Base-by-base conservation (phyloP, 202 grass and related monocot genomes). In the Schoenoplectus triqueter region DNA sequence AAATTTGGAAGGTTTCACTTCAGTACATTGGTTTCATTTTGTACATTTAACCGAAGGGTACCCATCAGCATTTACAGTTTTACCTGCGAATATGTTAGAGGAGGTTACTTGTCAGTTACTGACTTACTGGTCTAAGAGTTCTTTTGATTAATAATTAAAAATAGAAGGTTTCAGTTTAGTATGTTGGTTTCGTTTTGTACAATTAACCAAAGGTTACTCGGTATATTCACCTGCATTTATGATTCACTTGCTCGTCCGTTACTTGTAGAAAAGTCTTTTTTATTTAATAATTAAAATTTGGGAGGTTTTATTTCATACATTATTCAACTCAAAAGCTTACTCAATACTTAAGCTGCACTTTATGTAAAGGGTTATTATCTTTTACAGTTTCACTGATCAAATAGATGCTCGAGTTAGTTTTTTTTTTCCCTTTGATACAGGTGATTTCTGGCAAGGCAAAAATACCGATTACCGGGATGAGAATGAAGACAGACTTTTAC, bases 161-260 rank as follows among this genome's bases (percentile, higher is more conserved):
- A 68, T 42, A 69, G 48, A 54, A 74, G 71, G 71, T 74, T 74
- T 74, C 19, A 50, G 9, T 74, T 52, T 19, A 22, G 47, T 49
- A 73, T 20, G 21, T 15, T 73, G 44, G 8, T 18, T 50, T 52
- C n/a, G 45, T 20, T 52, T 22, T 20, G 18, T 73, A 10, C 18
- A 11, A 13, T 68, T 20, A 50, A 51, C 14, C 45, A 48, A 45
- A 47, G n/a, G n/a, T 50, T 73, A 19, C 14, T 73, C 42, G 2
- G n/a, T 73, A 9, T n/a, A 18, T 52, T 73, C 13, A 70, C 15
- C 67, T 47, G 42, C 42, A 47, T 17, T 47, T 18, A 47, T 8
- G 1, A 17, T 19, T 47, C 15, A n/a, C 41, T 71, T 70, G 21
- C 18, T 20, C 7, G 18, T 73, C 47, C 17, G n/a, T 73, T 52